Evolutionary conservation across 768 basidiomycete species (phyloP), one percentile per base, ranked within the genome.

Genomic region (Leccinum obscurum): DNA sequence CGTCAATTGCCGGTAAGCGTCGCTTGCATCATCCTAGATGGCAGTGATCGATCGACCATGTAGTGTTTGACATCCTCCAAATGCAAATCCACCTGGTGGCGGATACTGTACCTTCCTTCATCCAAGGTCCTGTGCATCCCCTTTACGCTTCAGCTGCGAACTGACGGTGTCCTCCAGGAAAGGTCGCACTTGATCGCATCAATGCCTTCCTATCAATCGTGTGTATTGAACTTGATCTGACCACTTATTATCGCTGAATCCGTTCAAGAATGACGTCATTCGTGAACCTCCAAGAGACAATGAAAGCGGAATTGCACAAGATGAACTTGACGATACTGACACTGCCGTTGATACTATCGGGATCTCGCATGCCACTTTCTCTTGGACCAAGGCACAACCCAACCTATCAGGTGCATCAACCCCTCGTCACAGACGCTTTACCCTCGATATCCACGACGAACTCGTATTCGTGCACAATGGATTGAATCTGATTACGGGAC

Each of bases 401-500:
- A 9, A 11, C 22, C 9, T 50, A 50, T 24, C 22, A 24, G 49
- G 49, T 11, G 49, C 46, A 32, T 9, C 17, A 50, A 41, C 56
- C 3, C 24, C 54, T 35, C 49, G 13, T 20, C 8, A 76, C 41
- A 76, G 83, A 32, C 77, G 68, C 48, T 88, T 85, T 69, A 66
- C 70, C 17, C 78, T 89, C 7, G 70, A 70, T 10, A 75, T 88
- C 52, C 75, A 80, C 0, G 85, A 77, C 30, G 81, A 86, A 50
- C 64, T 88, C 3, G 51, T 78, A 4, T 89, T 89, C 77, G 77
- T 77, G 62, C 76, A 68, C 7, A 80, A 79, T 6, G 65, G 72
- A 54, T 78, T 86, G 53, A 87, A 88, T 64, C 72, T 86, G 39
- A 79, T 88, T 10, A 75, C 85, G 32, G 86, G 86, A 0, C 82